Evolutionary conservation across 2,329 filamentous ascomycete genomes (phyloP).

Genomic region (Mycocentrospora acerina): DNA sequence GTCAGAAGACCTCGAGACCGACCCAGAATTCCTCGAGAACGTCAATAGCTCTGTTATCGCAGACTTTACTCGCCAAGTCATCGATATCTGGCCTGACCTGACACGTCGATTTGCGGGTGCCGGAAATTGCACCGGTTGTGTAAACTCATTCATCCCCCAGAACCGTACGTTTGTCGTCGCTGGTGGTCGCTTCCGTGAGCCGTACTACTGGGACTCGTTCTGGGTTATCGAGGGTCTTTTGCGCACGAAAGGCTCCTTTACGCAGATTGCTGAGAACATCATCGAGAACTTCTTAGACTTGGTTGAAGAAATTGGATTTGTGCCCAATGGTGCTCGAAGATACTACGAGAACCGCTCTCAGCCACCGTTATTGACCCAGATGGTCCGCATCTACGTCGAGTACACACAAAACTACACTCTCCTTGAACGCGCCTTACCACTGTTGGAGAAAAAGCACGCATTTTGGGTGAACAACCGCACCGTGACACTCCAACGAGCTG

Average conservation of each 20-base stretch:
- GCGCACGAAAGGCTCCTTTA: constrained; percentile 64
- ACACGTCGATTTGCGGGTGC: constrained; percentile 59
- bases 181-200: constrained; percentile 69
- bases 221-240: constrained; percentile 69
- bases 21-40: constrained; percentile 59
- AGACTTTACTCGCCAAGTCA: constrained; percentile 64
- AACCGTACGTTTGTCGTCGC: constrained; percentile 71
- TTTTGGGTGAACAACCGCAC: constrained; percentile 66
- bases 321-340: constrained; percentile 67
- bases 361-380: constrained; percentile 65
- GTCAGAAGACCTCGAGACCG: constrained; percentile 53
- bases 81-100: constrained; percentile 69
- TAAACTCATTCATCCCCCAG: constrained; percentile 65
- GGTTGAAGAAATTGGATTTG: constrained; percentile 64
- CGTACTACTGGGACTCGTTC: constrained; percentile 72
- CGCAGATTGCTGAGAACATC: constrained; percentile 64
- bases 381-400: constrained; percentile 65
- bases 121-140: constrained; percentile 57
- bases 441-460: constrained; percentile 64
- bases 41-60: constrained; percentile 60
- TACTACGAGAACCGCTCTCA: constrained; percentile 71
- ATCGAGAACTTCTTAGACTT: constrained; percentile 71
- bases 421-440: constrained; percentile 61
- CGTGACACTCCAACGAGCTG: constrained; percentile 51
- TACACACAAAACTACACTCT: constrained; percentile 65